Base-by-base conservation (phyloP, 2,329 filamentous ascomycete genomes). In the Aspergillus ustus region DNA sequence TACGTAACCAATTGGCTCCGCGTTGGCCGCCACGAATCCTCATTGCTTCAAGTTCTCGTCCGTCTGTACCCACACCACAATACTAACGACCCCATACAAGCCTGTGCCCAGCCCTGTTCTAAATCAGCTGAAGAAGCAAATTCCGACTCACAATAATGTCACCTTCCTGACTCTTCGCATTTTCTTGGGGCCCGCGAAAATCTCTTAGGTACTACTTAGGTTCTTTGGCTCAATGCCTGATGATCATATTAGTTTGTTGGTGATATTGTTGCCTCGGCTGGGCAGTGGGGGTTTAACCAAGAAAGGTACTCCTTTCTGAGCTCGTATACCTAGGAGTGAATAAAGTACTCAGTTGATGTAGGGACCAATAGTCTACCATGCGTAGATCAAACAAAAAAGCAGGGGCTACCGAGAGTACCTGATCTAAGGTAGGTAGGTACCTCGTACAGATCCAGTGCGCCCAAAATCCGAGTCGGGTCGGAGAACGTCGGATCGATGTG, bases 1-100 rank as follows among this genome's bases (percentile, higher is more conserved):
- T 44, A 53, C 54, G 54, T 57, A 57, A 57, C 45, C 29, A 56
- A 40, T 50, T 53, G 20, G 43, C 52, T 9, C 34, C 52, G 34
- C 13, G 22, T n/a, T 43, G 17, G 7, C 49, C 19, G 9, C 37
- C 29, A 52, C 50, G 50, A 22, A 52, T 22, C 22, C 34, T n/a
- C 19, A 28, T 53, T 44, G 37, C n/a, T 25, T n/a, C n/a, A n/a
- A n/a, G n/a, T n/a, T 44, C 37, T 28, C 28, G 45, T 9, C 7
- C 5, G 6, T 11, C 15, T 25, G 54, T 57, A n/a, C 17, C 45
- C 45, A 50, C 54, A 17, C 45, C 45, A 50, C 54, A 17, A 7
- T 15, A 43, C 34, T 22, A 49, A 34, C 34, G 28, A 52, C 50
- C n/a, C 28, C 49, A 34, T 52, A 52, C 43, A 45, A 37, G 50